A percentile compares a stretch with the other conserved stretches of the same genome.
Evolutionary conservation across 108 stramenopile genomes (phyloP).

Genomic region (Cyclotella distinguenda): DNA sequence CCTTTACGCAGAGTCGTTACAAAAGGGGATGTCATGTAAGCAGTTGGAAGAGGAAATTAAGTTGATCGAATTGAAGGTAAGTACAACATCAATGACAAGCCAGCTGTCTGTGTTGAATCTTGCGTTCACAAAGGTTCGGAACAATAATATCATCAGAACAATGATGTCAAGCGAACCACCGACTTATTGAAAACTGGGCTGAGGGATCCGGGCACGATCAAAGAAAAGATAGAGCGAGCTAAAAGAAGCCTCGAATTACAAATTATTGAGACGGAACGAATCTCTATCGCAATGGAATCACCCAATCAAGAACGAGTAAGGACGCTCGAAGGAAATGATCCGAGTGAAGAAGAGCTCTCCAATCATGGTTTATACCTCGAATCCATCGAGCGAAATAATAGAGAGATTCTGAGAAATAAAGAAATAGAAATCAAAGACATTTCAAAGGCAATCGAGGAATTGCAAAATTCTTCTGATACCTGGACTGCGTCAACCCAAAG

Average conservation of each 20-base stretch:
- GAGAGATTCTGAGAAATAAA: neutral
- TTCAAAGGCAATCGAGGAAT: neutral
- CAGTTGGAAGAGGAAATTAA: slow-evolving; percentile 5
- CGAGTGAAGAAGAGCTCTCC: slow-evolving; percentile 9
- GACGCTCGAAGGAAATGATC: slow-evolving; percentile 15
- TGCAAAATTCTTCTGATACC: neutral
- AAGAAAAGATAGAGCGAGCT: slow-evolving; percentile 3
- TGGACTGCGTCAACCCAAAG: slow-evolving; percentile 7
- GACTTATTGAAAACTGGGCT: slow-evolving; percentile 4
- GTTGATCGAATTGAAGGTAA: slow-evolving; percentile 9
- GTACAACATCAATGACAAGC: neutral
- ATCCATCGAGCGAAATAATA: slow-evolving; percentile 14
- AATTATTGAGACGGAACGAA: slow-evolving; percentile 5
- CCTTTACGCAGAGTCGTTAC: neutral
- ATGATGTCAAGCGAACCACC: slow-evolving; percentile 11
- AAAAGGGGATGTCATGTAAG: slow-evolving; percentile 6
- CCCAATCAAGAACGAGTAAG: slow-evolving; percentile 14
- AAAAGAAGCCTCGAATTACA: slow-evolving; percentile 14
- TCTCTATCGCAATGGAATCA: slow-evolving; percentile 4
- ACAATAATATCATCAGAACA: neutral
- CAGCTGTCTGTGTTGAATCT: neutral
- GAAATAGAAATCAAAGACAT: slow-evolving; percentile 11
- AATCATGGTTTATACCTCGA: slow-evolving; percentile 7
- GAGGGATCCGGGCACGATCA: neutral
- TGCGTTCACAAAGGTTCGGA: neutral